Evolutionary conservation across 2,329 filamentous ascomycete species (phyloP), one percentile per base, ranked within the genome.

Genomic region (Leptosphaerulina australis): DNA sequence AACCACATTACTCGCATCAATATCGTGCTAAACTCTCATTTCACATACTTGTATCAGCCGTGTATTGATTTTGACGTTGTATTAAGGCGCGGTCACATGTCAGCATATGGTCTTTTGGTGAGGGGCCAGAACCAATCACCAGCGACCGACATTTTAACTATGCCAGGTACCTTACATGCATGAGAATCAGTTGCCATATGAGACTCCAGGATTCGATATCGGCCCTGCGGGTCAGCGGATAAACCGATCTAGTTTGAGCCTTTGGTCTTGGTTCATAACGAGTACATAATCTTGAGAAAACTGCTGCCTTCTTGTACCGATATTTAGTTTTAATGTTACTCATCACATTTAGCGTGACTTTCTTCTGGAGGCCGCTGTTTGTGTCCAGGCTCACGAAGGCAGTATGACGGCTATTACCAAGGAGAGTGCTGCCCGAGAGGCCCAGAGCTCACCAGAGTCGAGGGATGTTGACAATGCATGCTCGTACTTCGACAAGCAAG

Each of bases 391-490:
- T 21, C 10, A 22, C 4, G 8, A 37, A 43, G 20, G 18, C 5
- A 10, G 31, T 15, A 22, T 12, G 14, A 29, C 36, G 36, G n/a
- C 26, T 34, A 24, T 18, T 20, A 2, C 8, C 15, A 4, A 35
- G n/a, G n/a, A n/a, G n/a, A n/a, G n/a, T n/a, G n/a, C n/a, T n/a
- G n/a, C n/a, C n/a, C n/a, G n/a, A n/a, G n/a, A n/a, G n/a, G n/a
- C 12, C 6, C 38, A 43, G 11, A 15, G 15, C n/a, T 37, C 45
- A 15, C 18, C n/a, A 11, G 20, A 25, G 14, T 17, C 6, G 20
- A 14, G 14, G 2, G 20, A 9, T 30, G 33, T 56, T 11, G 53
- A 56, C 28, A 50, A 51, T 28, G 53, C 53, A 39, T 56, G 53
- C 49, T 29, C 37, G 6, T 53, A 39, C 14, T 50, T 56, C 28